A percentile compares a stretch with the other conserved stretches of the same genome.
These are phyloP conservation scores for Candida chauliodis DNA, from an alignment of 805 yeast species.

Conservation along the genomic window DNA sequence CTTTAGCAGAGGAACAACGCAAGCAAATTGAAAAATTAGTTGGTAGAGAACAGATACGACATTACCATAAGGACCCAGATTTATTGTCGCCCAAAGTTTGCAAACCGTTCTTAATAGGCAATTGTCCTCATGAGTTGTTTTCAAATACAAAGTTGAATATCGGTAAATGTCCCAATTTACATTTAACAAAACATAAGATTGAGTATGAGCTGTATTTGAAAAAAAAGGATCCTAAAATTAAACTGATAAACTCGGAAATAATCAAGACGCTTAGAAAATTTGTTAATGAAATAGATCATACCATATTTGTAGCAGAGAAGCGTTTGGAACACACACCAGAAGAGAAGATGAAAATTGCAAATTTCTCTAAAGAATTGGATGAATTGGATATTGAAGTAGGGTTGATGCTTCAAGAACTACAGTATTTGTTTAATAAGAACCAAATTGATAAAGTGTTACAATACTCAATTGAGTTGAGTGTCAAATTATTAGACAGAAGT, in stretches of 20 bases:
- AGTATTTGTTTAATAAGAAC: constrained; percentile 45
- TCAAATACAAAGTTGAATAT: constrained; percentile 77
- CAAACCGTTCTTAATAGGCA: constrained; percentile 76
- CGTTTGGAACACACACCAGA: constrained; percentile 71
- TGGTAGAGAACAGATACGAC: constrained; percentile 54
- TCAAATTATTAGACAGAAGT: constrained; percentile 46
- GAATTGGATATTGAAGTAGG: constrained; percentile 60
- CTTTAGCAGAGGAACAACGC: constrained; percentile 68
- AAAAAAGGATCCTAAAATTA: constrained; percentile 41
- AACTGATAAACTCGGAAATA: constrained; percentile 46
- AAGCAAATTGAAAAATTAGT: constrained; percentile 74
- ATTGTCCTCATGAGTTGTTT: constrained; percentile 82
- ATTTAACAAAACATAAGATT: constrained; percentile 67
- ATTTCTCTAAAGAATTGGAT: constrained; percentile 56
- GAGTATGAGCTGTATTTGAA: constrained; percentile 57
- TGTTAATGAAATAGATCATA: constrained; percentile 61
- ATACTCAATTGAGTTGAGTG: constrained; percentile 46
- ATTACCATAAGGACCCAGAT: constrained; percentile 32
- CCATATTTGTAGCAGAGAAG: constrained; percentile 58
- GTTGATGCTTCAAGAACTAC: constrained; percentile 64
- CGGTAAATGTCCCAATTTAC: constrained; percentile 76
- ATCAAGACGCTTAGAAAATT: constrained; percentile 49
- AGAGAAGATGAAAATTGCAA: constrained; percentile 58
- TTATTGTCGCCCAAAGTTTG: constrained; percentile 56
- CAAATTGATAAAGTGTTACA: constrained; percentile 49